Evolutionary conservation across 2,329 filamentous ascomycete genomes (phyloP).

Genomic region (Herpotrichia juniperi): DNA sequence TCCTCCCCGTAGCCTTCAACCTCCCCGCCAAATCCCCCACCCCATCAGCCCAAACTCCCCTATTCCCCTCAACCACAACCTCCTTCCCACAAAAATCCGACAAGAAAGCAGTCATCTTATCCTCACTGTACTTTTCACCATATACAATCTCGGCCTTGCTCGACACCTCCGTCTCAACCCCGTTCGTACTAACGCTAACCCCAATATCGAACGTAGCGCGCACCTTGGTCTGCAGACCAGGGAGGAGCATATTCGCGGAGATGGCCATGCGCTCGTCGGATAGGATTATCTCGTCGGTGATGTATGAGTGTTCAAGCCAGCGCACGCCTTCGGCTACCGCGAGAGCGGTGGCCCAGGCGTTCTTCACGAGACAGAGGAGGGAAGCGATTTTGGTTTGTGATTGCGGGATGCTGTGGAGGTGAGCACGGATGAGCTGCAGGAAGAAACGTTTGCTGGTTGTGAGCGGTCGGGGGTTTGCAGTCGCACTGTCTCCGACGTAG

Average conservation of each 20-base stretch:
- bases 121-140: slow-evolving; percentile 77
- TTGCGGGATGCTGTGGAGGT: slow-evolving; percentile 67
- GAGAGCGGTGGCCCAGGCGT: slow-evolving; percentile 70
- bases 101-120: slow-evolving; percentile 77
- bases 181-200: slow-evolving; percentile 50
- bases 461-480: slow-evolving; percentile 60
- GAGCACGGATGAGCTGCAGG: slow-evolving; percentile 72
- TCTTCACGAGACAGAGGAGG: slow-evolving; percentile 65
- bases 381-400: slow-evolving; percentile 61
- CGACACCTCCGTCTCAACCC: slow-evolving; percentile 60
- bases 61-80: slow-evolving; percentile 31
- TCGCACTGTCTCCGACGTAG: slow-evolving; percentile 68
- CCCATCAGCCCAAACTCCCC: slow-evolving; percentile 51
- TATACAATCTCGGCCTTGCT: slow-evolving; percentile 71
- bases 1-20: slow-evolving; percentile 52
- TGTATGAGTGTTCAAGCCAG: slow-evolving; percentile 67
- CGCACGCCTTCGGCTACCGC: slow-evolving; percentile 66
- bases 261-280: slow-evolving; percentile 70
- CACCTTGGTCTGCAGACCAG: slow-evolving; percentile 71
- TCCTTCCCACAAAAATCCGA: slow-evolving; percentile 55
- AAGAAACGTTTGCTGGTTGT: slow-evolving; percentile 77
- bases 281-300: slow-evolving; percentile 67
- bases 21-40: slow-evolving; percentile 51
- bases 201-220: slow-evolving; percentile 65
- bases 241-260: slow-evolving; percentile 66